These are phyloP conservation scores for Schrenkiella parvula DNA, from an alignment of 345 rosid species.

Conservation along the genomic window DNA sequence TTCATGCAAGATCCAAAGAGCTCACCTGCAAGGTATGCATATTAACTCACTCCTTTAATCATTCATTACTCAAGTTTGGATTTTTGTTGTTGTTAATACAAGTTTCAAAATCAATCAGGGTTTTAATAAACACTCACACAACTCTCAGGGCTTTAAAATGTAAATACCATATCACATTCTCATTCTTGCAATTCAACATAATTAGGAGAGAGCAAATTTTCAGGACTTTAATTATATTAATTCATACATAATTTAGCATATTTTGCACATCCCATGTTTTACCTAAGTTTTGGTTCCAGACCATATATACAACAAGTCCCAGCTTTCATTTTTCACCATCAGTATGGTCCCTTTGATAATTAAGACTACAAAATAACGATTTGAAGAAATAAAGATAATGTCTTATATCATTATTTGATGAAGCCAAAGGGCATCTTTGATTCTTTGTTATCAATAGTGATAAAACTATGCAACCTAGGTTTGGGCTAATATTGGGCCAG, in stretches of 20 bases:
- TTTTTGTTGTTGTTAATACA: not conserved
- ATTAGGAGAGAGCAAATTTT: not conserved
- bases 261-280: not conserved
- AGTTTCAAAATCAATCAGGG: not conserved
- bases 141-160: too few species aligned
- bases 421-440: not conserved
- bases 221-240: not conserved
- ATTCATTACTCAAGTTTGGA: not conserved
- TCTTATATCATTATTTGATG: not conserved
- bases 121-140: not conserved
- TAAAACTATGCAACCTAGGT: not conserved
- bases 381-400: not conserved
- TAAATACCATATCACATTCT: not conserved
- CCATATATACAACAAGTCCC: not conserved
- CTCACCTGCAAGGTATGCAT: constrained; percentile 60
- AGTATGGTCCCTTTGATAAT: not conserved
- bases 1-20: constrained; percentile 85
- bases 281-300: not conserved
- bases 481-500: constrained; percentile 27
- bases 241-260: not conserved
- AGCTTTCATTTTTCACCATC: not conserved
- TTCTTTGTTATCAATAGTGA: not conserved
- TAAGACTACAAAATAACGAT: not conserved
- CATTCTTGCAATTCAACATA: not conserved
- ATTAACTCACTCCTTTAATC: not conserved